phyloP scores from a whole-genome alignment of 1,284 basidiomycete species.

The Cutaneotrichosporon sp. region DNA sequence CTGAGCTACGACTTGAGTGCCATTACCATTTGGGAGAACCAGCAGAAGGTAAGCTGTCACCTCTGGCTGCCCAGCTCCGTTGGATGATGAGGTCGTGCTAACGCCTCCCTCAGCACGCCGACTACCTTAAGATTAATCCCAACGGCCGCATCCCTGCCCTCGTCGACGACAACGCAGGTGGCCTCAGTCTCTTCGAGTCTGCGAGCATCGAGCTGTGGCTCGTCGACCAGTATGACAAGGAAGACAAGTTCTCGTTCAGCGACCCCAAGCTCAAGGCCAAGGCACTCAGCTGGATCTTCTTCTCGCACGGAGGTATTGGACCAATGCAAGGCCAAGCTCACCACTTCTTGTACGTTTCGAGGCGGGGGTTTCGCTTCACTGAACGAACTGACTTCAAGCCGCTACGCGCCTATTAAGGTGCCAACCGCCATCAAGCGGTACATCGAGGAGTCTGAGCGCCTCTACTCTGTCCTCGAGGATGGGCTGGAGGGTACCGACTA shows the following conservation, averaged over 20 bases:
- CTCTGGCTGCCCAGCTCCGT: too few species aligned
- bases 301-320: constrained; percentile 55
- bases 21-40: constrained; percentile 46
- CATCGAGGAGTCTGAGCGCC: constrained; percentile 70
- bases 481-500: constrained; percentile 60
- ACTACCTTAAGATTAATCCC: constrained; percentile 66
- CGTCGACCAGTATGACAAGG: constrained; percentile 59
- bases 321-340: constrained; percentile 47
- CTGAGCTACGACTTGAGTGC: constrained; percentile 62
- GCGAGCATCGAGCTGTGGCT: constrained; percentile 69
- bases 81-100: constrained; percentile 36
- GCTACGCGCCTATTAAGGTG: constrained; percentile 31
- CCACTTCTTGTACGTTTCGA: constrained; percentile 6
- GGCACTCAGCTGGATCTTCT: constrained; percentile 77
- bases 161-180: constrained; percentile 46
- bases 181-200: constrained; percentile 66
- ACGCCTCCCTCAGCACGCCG: constrained; percentile 45
- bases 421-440: constrained; percentile 62
- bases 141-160: constrained; percentile 65
- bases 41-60: constrained; percentile 53
- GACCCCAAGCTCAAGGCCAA: constrained; percentile 58
- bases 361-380: constrained; percentile 15
- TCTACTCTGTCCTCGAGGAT: constrained; percentile 72
- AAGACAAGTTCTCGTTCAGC: constrained; percentile 62
- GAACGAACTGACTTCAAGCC: too few species aligned